Evolutionary conservation across 2,329 filamentous ascomycete genomes (phyloP).

Genomic region (Pseudocercospora fijiensis): DNA sequence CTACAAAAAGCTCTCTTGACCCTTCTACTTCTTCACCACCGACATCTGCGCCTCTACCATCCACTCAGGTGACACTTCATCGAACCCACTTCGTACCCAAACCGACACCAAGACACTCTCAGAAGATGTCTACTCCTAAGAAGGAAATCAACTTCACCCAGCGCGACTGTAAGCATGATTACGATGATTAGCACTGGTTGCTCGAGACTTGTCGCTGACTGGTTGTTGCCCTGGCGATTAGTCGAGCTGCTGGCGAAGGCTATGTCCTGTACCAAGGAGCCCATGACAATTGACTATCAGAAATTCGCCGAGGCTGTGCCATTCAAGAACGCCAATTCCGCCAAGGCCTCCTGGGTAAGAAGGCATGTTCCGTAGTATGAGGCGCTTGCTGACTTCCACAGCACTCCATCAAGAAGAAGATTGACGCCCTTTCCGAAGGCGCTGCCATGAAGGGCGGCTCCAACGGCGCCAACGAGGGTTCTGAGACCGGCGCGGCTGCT

Average conservation of each 20-base stretch:
- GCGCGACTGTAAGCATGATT: conserved; percentile 14
- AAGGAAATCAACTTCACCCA: conserved; percentile 18
- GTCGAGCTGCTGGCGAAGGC: conserved; percentile 23
- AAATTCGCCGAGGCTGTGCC: conserved; percentile 40
- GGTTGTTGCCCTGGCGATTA: not conserved
- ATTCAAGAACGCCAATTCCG: conserved; percentile 38
- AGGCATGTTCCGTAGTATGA: not conserved
- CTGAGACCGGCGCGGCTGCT: not conserved
- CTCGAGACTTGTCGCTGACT: not conserved
- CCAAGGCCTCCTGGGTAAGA: conserved; percentile 4
- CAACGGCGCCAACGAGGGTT: not conserved
- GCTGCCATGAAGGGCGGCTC: not conserved
- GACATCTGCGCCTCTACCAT: not conserved
- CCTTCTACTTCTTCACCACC: not conserved
- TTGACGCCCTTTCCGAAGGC: conserved; percentile 30
- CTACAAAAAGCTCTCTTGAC: not conserved
- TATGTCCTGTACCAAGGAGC: conserved; percentile 20
- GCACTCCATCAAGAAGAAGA: conserved; percentile 41
- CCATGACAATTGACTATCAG: conserved; percentile 38
- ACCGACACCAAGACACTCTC: not conserved
- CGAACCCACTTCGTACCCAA: not conserved
- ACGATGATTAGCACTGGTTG: not conserved
- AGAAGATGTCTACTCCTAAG: conserved; percentile 1
- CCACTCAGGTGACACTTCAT: not conserved
- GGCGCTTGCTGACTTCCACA: conserved; percentile 29